phyloP scores from a whole-genome alignment of 139 green algal genomes.

The Auxenochlorella pyrenoidosa region DNA sequence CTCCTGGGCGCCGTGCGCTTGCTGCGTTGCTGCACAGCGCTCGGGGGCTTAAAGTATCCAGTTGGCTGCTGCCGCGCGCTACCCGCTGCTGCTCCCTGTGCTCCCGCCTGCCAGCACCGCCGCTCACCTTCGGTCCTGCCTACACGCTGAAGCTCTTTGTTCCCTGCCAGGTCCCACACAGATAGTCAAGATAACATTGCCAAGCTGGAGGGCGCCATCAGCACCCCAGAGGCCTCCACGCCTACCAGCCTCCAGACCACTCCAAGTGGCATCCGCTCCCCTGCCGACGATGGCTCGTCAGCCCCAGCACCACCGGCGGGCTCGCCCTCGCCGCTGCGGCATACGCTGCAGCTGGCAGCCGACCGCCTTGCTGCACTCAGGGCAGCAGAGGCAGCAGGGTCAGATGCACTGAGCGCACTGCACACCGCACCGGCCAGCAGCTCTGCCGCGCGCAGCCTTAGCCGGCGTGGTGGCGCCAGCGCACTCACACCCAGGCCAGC shows the following conservation, averaged over 20 bases:
- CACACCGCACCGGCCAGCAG: neutral
- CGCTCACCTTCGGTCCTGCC: neutral
- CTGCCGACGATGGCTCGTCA: neutral
- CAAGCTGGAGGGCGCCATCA: conserved; percentile 13
- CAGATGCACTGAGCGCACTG: neutral
- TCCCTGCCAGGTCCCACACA: too few species aligned
- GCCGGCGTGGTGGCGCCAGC: neutral
- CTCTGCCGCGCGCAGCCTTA: neutral
- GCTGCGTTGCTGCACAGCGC: too few species aligned
- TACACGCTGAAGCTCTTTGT: too few species aligned
- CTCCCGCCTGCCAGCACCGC: too few species aligned
- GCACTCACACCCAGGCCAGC: neutral
- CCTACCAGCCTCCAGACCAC: conserved; percentile 17
- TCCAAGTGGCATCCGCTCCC: conserved; percentile 26
- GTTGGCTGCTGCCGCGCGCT: too few species aligned
- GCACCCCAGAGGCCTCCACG: conserved; percentile 24
- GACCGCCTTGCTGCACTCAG: conserved; percentile 3
- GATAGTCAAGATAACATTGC: too few species aligned
- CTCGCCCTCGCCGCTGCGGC: conserved; percentile 21
- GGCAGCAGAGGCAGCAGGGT: neutral
- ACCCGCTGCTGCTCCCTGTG: too few species aligned
- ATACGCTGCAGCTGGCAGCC: conserved; percentile 31
- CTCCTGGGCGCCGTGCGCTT: too few species aligned
- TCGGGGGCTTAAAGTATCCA: too few species aligned
- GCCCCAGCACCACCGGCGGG: neutral